These are phyloP conservation scores for Raphidocelis subcapitata DNA, from an alignment of 139 green algal species.

Conservation along the genomic window DNA sequence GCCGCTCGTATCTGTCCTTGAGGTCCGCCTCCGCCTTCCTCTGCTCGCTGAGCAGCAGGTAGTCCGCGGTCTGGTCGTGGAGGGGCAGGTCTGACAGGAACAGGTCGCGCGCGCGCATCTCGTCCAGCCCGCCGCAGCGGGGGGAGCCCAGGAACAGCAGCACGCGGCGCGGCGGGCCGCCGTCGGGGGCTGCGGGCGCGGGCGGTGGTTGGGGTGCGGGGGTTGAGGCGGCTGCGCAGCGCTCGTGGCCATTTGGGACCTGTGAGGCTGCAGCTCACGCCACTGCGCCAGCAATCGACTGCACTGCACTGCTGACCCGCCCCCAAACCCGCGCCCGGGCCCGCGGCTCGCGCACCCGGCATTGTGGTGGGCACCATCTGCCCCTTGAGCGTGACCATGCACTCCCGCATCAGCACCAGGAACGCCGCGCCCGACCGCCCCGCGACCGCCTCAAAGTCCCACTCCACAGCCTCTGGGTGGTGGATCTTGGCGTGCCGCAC, in stretches of 20 bases:
- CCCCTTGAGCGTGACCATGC: slow-evolving; percentile 35
- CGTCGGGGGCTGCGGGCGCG: no score
- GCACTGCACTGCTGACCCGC: no score
- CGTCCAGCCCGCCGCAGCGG: slow-evolving; percentile 31
- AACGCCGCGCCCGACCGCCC: slow-evolving; percentile 13
- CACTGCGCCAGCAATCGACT: no score
- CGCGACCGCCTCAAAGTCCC: slow-evolving; percentile 17
- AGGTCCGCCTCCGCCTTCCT: slow-evolving; percentile 43
- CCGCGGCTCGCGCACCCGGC: background rate
- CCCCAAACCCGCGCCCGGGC: no score
- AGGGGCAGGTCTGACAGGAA: slow-evolving; percentile 43
- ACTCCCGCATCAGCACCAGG: slow-evolving; percentile 13
- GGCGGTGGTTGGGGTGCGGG: no score
- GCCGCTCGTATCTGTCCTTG: slow-evolving; percentile 48
- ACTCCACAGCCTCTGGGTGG: slow-evolving; percentile 16
- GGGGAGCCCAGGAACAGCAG: slow-evolving; percentile 43
- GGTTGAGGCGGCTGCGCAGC: background rate
- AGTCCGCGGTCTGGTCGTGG: slow-evolving; percentile 48
- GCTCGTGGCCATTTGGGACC: background rate
- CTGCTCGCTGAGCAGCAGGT: slow-evolving; percentile 53
- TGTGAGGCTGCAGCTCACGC: no score
- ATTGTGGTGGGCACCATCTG: slow-evolving; percentile 45
- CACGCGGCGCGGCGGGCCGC: background rate
- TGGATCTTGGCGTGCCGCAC: slow-evolving; percentile 13
- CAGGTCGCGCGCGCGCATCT: slow-evolving; percentile 29